Conservation (phyloP, 495 filamentous ascomycete genomes). For the Parathielavia hyrcaniae region DNA sequence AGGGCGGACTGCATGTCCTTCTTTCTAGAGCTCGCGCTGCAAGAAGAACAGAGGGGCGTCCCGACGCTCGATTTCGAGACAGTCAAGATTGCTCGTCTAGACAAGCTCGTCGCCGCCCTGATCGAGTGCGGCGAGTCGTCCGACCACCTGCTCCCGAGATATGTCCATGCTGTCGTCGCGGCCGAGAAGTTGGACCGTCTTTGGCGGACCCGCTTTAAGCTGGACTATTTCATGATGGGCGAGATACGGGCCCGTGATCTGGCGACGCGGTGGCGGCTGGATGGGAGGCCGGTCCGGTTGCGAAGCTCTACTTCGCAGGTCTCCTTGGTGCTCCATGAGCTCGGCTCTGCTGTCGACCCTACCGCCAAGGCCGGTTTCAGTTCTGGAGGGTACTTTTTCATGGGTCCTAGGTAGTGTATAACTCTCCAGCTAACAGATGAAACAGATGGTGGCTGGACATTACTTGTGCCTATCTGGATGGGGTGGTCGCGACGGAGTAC, state of each 20-base stretch:
- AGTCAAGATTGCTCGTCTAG: conserved; percentile 38
- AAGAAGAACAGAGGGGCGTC: conserved; percentile 25
- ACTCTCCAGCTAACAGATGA: neutral
- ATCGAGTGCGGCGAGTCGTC: conserved; percentile 20
- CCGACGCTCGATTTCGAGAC: conserved; percentile 27
- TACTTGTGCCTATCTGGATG: conserved; percentile 43
- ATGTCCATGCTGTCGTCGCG: conserved; percentile 18
- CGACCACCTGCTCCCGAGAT: conserved; percentile 14
- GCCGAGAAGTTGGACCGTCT: conserved; percentile 33
- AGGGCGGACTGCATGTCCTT: conserved; percentile 25
- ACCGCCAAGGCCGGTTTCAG: neutral
- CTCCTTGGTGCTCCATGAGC: neutral
- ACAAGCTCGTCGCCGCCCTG: conserved; percentile 39
- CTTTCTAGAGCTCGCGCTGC: conserved; percentile 34
- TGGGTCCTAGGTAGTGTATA: no score
- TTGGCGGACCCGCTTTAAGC: conserved; percentile 38
- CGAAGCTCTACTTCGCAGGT: neutral
- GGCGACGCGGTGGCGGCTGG: conserved; percentile 30
- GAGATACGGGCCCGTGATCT: conserved; percentile 32
- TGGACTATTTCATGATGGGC: conserved; percentile 39
- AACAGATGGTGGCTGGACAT: conserved; percentile 47
- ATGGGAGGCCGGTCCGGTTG: conserved; percentile 8
- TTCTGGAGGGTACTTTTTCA: neutral
- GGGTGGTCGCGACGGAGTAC: conserved; percentile 35
- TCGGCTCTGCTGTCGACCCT: no score